Evolutionary conservation across 2,329 filamentous ascomycete genomes (phyloP), one percentile per base, ranked within the genome.

Genomic region (Penicillium hesseltinei): DNA sequence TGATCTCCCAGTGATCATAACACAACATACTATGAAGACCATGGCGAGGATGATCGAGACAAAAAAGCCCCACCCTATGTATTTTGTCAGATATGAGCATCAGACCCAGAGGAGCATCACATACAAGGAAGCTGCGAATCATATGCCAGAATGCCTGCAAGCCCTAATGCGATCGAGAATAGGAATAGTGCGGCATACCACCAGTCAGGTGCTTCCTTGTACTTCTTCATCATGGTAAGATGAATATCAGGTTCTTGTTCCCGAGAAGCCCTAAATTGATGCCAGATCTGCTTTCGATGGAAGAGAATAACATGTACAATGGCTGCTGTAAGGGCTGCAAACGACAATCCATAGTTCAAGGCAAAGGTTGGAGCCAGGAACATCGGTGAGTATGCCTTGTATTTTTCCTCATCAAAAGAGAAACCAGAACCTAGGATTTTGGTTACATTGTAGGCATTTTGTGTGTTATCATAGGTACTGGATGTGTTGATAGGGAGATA

Each of bases 141-240:
- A 51, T 63, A 65, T 42, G 53, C 62, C 40, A 65, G 56, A 47
- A 63, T 51, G 1, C 61, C 68, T 17, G 65, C 62, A 33, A 76
- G 64, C 15, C 73, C 71, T 0, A 76, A 56, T 0, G 63, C 75
- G 17, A 75, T 39, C 7, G 73, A 64, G 0, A 69, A 33, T 3
- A 71, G 35, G 5, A 74, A 72, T 8, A 77, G 43, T 2, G 40
- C 59, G 1, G 17, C 29, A 71, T 87, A 87, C 84, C 84, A 87
- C 83, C 81, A 86, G n/a, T 60, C 58, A 13, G 56, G 56, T 4
- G 49, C 58, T 33, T 62, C 60, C 0, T 77, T 80, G 1, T 87
- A 87, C 65, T 84, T 84, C 51, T 73, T 77, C 84, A 87, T 87
- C 23, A 87, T 72, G 58, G 82, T 84, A 81, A 87, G 86, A 69